phyloP scores from a whole-genome alignment of 345 rosid species.

The Moricandia moricandioides region DNA sequence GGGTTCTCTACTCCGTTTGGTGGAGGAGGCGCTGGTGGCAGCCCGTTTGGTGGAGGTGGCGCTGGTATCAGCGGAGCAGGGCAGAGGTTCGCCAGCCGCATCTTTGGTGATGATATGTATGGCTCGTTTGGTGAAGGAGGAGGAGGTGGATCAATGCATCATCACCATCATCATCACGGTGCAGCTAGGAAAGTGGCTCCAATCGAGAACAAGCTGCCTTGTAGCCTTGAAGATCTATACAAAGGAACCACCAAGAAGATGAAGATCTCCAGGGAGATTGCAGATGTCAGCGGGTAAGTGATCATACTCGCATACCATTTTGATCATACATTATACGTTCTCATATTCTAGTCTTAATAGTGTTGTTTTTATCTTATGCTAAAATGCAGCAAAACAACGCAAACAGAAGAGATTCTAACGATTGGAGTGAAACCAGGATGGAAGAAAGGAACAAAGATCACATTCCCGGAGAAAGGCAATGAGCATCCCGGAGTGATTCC shows the following conservation, averaged over 20 bases:
- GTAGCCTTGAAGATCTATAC: constrained; percentile 62
- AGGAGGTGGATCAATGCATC: constrained; percentile 26
- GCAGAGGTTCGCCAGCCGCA: constrained; percentile 49
- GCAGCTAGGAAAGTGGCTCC: constrained; percentile 51
- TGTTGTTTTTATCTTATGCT: background rate
- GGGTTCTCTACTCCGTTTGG: constrained; percentile 61
- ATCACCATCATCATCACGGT: constrained; percentile 24
- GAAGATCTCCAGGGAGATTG: constrained; percentile 58
- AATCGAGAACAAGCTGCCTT: constrained; percentile 50
- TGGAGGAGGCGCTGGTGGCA: constrained; percentile 34
- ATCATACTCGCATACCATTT: constrained; percentile 3
- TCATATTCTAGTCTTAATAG: too few relatives aligned
- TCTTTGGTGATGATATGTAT: constrained; percentile 64
- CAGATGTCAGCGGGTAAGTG: constrained; percentile 52
- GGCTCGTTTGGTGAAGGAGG: constrained; percentile 55
- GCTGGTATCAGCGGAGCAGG: constrained; percentile 41
- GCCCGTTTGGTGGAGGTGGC: constrained; percentile 50
- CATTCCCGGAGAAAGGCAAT: constrained; percentile 53
- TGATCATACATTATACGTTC: background rate
- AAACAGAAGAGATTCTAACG: constrained; percentile 44
- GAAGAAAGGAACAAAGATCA: constrained; percentile 60
- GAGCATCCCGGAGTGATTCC: constrained; percentile 43
- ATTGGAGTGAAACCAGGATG: constrained; percentile 55
- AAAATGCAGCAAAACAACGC: constrained; percentile 39
- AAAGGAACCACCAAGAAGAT: constrained; percentile 63